Evolutionary conservation across 176 grass and related monocot species (phyloP), one percentile per base, ranked within the genome.

Genomic region (Chloris gayana): DNA sequence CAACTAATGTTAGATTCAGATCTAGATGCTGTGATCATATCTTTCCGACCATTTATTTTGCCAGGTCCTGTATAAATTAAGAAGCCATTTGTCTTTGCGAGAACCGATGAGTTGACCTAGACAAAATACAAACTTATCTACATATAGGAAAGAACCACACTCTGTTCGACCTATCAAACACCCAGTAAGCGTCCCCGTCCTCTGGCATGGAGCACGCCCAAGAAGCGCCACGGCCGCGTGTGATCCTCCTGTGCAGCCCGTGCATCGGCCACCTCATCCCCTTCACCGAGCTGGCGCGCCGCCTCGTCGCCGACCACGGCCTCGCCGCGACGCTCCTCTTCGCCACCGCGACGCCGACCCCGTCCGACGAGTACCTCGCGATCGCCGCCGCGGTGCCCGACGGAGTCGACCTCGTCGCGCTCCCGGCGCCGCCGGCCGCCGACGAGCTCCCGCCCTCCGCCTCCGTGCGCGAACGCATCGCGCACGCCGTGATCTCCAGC

Each of bases 331-430:
- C 53, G 53, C 19, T 57, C 53, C 53, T 57, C 53, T 57, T n/a
- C 53, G 53, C 53, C 9, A 21, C 53, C 21, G 53, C 21, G 5
- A n/a, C 21, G 53, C 1, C 53, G 5, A 7, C 53, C 21, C 53
- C 29, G 59, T 37, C 70, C 10, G 77, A 58, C 38, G 70, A 80
- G 25, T 81, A 83, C 54, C 57, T 88, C 42, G 33, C 54, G 17
- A 35, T 94, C 34, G 75, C 87, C n/a, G 35, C 80, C 3, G 6
- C n/a, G 87, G 5, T 21, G 12, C 46, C 46, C 14, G 14, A 49
- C 46, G 46, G 46, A 2, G 46, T 49, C 46, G 46, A 49, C 46
- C 46, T 49, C 46, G 46, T 49, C 46, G 1, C 46, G 14, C 46
- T 49, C 14, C 46, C 46, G 14, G 46, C 14, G 3, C 46, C 46